Conservation (phyloP, 169 alveolate species). For the Condylostoma magnum region DNA sequence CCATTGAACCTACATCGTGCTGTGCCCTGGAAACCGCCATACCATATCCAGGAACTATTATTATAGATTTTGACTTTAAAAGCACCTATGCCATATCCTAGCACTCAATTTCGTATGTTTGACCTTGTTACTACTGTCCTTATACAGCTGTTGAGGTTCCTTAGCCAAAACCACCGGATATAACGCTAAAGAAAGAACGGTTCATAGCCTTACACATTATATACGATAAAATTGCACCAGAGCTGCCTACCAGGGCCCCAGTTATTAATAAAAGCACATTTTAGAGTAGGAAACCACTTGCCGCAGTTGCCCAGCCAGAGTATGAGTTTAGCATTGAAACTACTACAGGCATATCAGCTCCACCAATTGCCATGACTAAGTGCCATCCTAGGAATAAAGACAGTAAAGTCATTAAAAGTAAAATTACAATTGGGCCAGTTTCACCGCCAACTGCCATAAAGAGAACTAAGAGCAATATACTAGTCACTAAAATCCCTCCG, state of each 20-base stretch:
- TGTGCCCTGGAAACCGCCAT: constrained; percentile 60
- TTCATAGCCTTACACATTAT: constrained; percentile 95
- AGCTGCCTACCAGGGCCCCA: constrained; percentile 93
- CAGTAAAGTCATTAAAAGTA: neutral
- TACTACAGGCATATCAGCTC: constrained; percentile 96
- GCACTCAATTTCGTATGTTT: constrained; percentile 43
- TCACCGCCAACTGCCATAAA: neutral
- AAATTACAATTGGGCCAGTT: neutral
- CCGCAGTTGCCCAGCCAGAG: constrained; percentile 93
- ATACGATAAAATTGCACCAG: constrained; percentile 93
- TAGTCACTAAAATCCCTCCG: too few relatives aligned
- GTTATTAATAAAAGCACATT: constrained; percentile 88
- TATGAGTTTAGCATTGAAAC: constrained; percentile 92
- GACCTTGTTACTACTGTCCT: constrained; percentile 40
- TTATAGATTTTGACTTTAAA: constrained; percentile 41
- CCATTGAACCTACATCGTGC: constrained; percentile 46
- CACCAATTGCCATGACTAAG: constrained; percentile 90
- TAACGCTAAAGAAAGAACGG: constrained; percentile 83
- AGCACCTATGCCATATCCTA: constrained; percentile 46
- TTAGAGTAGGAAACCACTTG: constrained; percentile 90
- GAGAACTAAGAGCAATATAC: too few relatives aligned
- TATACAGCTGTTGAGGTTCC: constrained; percentile 41
- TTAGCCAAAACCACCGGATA: constrained; percentile 88
- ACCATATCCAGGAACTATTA: constrained; percentile 80
- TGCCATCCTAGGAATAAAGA: constrained; percentile 83